Base-by-base conservation (phyloP, 352 stramenopile species). In the Phytopythium ostracodes region DNA sequence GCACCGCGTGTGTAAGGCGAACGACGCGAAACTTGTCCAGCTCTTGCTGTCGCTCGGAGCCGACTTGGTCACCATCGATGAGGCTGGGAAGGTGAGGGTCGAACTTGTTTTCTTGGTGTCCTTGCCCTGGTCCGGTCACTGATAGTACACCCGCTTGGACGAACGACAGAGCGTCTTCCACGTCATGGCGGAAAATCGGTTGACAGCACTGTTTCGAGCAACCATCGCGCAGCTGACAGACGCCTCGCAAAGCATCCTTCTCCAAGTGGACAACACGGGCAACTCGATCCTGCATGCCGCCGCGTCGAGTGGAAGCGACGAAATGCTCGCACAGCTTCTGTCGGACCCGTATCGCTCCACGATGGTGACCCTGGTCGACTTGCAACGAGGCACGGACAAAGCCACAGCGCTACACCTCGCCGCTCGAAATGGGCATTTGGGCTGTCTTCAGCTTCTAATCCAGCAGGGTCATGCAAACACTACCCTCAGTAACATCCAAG, bases 331-430 rank as follows among this genome's bases (percentile, higher is more conserved):
- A 3, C 64, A 70, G 22, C 38, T 76, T 11, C 49, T 76, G 20
- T 61, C 51, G 4, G 31, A 50, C 17, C 64, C 51, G 38, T 40
- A 47, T 50, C 46, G 62, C 40, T 35, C 61, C n/a, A 44, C 15
- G 4, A 66, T 79, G 15, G 62, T 27, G 52, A 10, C 57, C 7
- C 56, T 87, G 24, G 58, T 82, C 9, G 76, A 88, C 56, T 47
- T 76, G 3, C 62, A 73, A 50, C 79, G 69, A 8, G 75, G 52
- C 18, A 69, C 66, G 20, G 72, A 81, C 2, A 54, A 72, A 22
- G 46, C 68, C n/a, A 87, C 73, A 2, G 66, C 77, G 2, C 57
- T 91, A n/a, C 79, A 88, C 57, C 58, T 88, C 20, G 75, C 78
- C 6, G 70, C 76, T 4, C 51, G 72, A 33, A 57, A 70, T 12